phyloP scores from a whole-genome alignment of 768 basidiomycete species.

The Filobasidium floriforme region DNA sequence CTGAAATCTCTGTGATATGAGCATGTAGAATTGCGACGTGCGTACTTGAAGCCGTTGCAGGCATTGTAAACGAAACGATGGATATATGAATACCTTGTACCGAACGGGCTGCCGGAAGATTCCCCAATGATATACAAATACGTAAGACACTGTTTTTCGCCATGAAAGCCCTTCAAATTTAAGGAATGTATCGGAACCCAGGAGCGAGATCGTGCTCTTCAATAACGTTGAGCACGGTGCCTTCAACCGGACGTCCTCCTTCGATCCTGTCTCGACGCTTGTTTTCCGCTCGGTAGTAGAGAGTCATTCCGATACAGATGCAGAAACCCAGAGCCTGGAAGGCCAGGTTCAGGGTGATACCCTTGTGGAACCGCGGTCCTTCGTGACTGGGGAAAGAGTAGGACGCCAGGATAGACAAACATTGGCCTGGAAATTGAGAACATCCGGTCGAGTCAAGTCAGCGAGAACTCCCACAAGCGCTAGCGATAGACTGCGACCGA shows the following conservation, averaged over 20 bases:
- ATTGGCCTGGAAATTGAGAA: slow-evolving; percentile 41
- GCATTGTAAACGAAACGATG: no score
- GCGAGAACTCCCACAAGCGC: no score
- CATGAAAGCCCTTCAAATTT: not conserved
- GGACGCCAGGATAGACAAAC: slow-evolving; percentile 37
- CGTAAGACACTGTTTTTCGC: not conserved
- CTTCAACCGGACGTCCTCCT: slow-evolving; percentile 41
- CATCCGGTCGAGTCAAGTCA: no score
- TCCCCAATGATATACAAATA: no score
- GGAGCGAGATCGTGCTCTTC: slow-evolving; percentile 36
- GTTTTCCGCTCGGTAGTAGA: slow-evolving; percentile 47
- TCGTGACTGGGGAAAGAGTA: slow-evolving; percentile 43
- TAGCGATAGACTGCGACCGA: no score
- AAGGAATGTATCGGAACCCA: slow-evolving; percentile 21
- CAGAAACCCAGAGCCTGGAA: slow-evolving; percentile 42
- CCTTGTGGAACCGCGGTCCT: slow-evolving; percentile 44
- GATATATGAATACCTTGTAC: no score
- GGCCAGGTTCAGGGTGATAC: slow-evolving; percentile 43
- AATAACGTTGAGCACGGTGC: slow-evolving; percentile 29
- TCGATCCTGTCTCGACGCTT: slow-evolving; percentile 40
- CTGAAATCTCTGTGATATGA: no score
- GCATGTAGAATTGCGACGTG: no score
- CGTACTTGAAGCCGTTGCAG: no score
- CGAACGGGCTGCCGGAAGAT: no score
- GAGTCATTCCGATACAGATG: slow-evolving; percentile 38